These are phyloP conservation scores for Galium porrigens DNA, from an alignment of 305 asterid species.

Conservation along the genomic window DNA sequence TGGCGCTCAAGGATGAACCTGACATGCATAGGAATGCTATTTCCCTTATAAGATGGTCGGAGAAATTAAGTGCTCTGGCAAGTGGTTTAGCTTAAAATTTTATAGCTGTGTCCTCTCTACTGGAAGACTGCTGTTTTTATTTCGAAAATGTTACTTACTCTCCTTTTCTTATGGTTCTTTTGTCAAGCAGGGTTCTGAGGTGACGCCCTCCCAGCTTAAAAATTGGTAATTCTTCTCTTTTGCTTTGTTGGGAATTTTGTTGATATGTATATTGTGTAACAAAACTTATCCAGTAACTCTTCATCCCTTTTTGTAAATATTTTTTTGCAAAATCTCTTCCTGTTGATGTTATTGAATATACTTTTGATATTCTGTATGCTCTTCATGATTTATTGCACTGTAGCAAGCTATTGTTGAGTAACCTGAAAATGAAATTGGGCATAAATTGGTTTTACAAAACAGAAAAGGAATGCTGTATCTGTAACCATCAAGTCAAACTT, in stretches of 20 bases:
- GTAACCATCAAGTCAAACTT: not conserved
- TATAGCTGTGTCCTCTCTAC: constrained; percentile 6
- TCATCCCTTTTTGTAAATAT: not conserved
- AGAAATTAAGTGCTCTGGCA: constrained; percentile 60
- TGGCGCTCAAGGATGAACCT: constrained; percentile 66
- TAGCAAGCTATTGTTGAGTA: not conserved
- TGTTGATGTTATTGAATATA: not conserved
- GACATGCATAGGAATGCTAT: constrained; percentile 78
- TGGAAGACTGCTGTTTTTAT: constrained; percentile 5
- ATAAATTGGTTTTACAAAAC: not conserved
- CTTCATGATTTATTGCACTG: not conserved
- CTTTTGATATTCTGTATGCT: not conserved
- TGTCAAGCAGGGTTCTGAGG: constrained; percentile 77
- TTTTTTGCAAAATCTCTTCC: not conserved
- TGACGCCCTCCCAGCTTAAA: constrained; percentile 76
- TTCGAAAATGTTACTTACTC: constrained; percentile 8
- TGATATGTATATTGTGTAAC: not conserved
- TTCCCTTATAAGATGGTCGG: constrained; percentile 56
- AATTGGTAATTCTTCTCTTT: constrained; percentile 51
- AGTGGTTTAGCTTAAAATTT: constrained; percentile 19
- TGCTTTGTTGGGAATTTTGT: not conserved
- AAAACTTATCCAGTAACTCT: not conserved
- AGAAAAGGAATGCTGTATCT: too few species aligned
- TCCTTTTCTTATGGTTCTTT: constrained; percentile 12
- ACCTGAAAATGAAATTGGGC: not conserved